Conservation (phyloP, 228 moss, liverwort and hornwort genomes). For the Sphagnum fallax region DNA sequence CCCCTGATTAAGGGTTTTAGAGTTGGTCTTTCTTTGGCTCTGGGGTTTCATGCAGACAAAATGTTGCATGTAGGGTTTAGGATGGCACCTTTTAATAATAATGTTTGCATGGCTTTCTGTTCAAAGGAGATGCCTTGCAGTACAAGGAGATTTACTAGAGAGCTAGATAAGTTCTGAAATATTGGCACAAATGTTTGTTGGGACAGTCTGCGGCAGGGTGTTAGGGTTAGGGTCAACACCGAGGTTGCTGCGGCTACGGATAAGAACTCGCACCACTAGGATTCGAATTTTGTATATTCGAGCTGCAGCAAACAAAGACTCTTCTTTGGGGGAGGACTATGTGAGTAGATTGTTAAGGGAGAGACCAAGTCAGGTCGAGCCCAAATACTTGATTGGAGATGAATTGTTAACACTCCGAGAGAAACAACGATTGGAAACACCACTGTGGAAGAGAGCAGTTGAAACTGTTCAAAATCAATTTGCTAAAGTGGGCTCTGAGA, state of each 20-base stretch:
- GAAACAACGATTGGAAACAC: conserved; percentile 58
- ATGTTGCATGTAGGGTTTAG: too few species aligned
- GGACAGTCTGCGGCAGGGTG: not conserved
- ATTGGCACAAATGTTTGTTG: too few species aligned
- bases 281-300: not conserved
- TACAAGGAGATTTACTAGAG: too few species aligned
- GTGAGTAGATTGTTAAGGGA: conserved; percentile 62
- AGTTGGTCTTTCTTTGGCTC: too few species aligned
- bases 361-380: conserved; percentile 80
- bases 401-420: conserved; percentile 75
- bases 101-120: too few species aligned
- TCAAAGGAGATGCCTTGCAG: too few species aligned
- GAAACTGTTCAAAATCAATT: conserved; percentile 38
- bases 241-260: not conserved
- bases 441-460: conserved; percentile 60
- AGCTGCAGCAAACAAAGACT: not conserved
- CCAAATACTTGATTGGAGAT: conserved; percentile 67
- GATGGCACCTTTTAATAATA: too few species aligned
- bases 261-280: not conserved
- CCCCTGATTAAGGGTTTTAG: too few species aligned
- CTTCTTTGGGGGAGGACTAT: conserved; percentile 40
- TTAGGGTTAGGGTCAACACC: not conserved
- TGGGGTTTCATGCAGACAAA: too few species aligned
- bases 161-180: too few species aligned
- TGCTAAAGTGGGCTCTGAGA: conserved; percentile 1